Conservation (phyloP, 106 monocot species). For the Alisma plantagoaquatica region DNA sequence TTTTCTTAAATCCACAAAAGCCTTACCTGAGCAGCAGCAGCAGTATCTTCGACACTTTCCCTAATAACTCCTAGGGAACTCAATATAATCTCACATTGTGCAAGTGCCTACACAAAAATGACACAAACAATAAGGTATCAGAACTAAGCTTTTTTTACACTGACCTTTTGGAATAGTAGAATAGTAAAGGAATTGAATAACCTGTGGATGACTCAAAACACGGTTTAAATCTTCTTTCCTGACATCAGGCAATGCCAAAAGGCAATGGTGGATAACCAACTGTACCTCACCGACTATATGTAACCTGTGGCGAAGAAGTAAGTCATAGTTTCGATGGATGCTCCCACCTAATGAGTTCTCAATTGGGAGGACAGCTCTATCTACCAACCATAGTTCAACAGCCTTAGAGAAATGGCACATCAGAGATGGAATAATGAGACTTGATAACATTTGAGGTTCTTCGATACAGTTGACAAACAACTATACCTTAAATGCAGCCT, state of each 20-base stretch:
- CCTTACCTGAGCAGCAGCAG: slow-evolving; percentile 76
- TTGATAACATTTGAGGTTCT: not conserved
- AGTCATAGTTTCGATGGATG: slow-evolving; percentile 62
- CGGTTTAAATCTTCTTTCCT: slow-evolving; percentile 43
- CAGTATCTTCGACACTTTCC: slow-evolving; percentile 59
- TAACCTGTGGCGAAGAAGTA: slow-evolving; percentile 56
- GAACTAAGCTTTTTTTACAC: no score
- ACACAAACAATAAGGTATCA: not conserved
- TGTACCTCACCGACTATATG: slow-evolving; percentile 81
- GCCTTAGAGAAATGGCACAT: slow-evolving; percentile 25
- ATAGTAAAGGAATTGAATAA: slow-evolving; percentile 1
- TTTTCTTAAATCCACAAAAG: no score
- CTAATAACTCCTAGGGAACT: slow-evolving; percentile 27
- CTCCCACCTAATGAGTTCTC: slow-evolving; percentile 71
- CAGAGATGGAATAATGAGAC: not conserved
- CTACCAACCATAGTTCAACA: slow-evolving; percentile 67
- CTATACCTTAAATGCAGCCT: slow-evolving; percentile 69
- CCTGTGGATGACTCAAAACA: slow-evolving; percentile 75
- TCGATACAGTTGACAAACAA: not conserved
- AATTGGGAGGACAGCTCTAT: slow-evolving; percentile 78
- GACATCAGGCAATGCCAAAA: slow-evolving; percentile 55
- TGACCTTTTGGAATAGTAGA: not conserved
- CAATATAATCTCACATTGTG: slow-evolving; percentile 50
- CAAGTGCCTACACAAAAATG: slow-evolving; percentile 38
- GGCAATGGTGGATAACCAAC: slow-evolving; percentile 47